Base-by-base conservation (phyloP, 768 basidiomycete genomes). In the Mycena galopus region DNA sequence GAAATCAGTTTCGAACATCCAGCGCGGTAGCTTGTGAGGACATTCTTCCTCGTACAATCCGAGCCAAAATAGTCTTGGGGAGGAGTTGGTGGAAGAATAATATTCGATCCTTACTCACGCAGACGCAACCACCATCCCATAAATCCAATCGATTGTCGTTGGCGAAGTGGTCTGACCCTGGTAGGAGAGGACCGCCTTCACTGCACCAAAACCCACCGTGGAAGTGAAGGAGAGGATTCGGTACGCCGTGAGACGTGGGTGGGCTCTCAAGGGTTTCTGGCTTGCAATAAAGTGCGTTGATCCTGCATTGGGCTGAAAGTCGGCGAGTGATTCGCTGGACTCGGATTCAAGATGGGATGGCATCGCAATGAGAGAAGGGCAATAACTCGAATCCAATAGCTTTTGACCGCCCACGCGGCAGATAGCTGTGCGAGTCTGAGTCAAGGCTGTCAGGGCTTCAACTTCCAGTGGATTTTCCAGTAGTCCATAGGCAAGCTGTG, bases 41-140 rank as follows among this genome's bases (percentile, higher is more conserved):
- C 67, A 68, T 37, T 68, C 67, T 23, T 68, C 58, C 10, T 68
- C 47, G 44, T 68, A 69, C 37, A 69, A 32, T 42, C 67, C 67
- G n/a, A 69, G 47, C 67, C 67, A 69, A 17, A 55, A 61, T 14
- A 69, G 23, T 23, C 67, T 69, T 35, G 4, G 10, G 35, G 8
- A 53, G 27, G 5, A 17, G 60, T 23, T 37, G 12, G 19, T 2
- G n/a, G 5, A 21, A n/a, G 4, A 35, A 12, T 21, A 35, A 3
- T 19, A 10, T n/a, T 9, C 19, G 4, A 33, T 29, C 9, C 33
- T 42, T 11, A 19, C 67, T 69, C 55, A 69, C 67, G 14, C 33
- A 42, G 58, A 69, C 32, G 30, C 67, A 1, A 62, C 60, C 21
- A 61, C 50, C n/a, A 69, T 37, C 1, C 59, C 37, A 44, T 69